These are phyloP conservation scores for Tulasnella sp. DNA, from an alignment of 768 basidiomycete species.

Conservation along the genomic window DNA sequence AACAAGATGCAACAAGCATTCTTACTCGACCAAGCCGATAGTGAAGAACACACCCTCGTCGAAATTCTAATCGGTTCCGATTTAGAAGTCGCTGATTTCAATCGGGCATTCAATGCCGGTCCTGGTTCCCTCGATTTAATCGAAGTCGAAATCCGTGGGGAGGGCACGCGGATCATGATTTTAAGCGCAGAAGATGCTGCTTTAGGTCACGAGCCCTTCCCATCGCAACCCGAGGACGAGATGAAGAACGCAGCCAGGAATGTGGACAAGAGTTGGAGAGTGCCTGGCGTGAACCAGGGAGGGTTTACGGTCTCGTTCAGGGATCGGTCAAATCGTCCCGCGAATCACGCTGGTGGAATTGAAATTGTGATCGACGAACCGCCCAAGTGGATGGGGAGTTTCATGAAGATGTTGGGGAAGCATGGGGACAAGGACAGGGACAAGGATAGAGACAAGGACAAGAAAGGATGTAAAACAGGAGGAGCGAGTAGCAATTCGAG, in stretches of 20 bases:
- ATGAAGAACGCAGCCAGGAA: neutral
- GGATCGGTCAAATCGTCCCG: neutral
- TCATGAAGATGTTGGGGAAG: conserved; percentile 12
- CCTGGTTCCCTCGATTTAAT: conserved; percentile 7
- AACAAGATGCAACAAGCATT: neutral
- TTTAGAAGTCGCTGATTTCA: conserved; percentile 9
- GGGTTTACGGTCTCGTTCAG: neutral
- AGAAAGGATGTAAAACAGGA: neutral
- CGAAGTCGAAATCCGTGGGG: conserved; percentile 10
- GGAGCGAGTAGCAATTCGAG: neutral
- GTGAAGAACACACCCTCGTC: neutral
- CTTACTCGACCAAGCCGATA: neutral
- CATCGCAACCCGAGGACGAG: neutral
- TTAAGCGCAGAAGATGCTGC: neutral
- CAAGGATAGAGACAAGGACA: neutral
- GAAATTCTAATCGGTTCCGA: conserved; percentile 18
- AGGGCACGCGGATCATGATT: conserved; percentile 9
- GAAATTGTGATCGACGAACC: conserved; percentile 8
- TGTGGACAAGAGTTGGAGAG: neutral
- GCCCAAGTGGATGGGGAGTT: conserved; percentile 11
- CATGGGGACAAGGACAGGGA: neutral
- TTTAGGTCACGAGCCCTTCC: neutral
- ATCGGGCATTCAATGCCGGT: neutral
- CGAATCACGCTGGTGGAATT: neutral
- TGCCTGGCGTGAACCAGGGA: neutral